phyloP scores from a whole-genome alignment of 1,284 basidiomycete genomes.

The Ustilago nuda region DNA sequence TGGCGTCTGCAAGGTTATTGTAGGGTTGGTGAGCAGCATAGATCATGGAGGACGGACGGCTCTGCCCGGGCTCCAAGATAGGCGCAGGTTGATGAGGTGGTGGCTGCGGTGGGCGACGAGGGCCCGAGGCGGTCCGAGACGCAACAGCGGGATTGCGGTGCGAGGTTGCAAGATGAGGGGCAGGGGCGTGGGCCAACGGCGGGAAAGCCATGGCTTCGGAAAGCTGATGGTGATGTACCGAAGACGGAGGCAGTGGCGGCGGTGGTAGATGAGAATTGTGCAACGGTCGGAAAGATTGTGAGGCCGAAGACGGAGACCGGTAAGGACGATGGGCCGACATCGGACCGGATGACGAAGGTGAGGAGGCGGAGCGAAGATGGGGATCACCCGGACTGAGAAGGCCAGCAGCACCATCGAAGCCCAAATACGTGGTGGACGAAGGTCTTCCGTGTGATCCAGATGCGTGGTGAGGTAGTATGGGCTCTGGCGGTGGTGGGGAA shows the following conservation, averaged over 20 bases:
- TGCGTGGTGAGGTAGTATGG: constrained; percentile 5
- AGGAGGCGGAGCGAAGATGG: constrained; percentile 20
- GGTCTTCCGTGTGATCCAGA: constrained; percentile 19
- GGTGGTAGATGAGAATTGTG: constrained; percentile 25
- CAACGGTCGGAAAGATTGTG: constrained; percentile 19
- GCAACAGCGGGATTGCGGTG: background rate
- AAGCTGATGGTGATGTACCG: constrained; percentile 6
- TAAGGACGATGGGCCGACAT: constrained; percentile 5
- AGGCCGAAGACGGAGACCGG: constrained; percentile 21
- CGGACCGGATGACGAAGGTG: constrained; percentile 9
- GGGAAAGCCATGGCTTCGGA: background rate
- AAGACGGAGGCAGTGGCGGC: constrained; percentile 9
- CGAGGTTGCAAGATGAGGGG: constrained; percentile 8
- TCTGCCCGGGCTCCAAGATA: constrained; percentile 35
- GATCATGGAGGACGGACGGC: constrained; percentile 32
- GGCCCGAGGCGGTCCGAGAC: background rate
- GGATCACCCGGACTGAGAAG: constrained; percentile 42
- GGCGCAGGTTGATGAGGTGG: background rate
- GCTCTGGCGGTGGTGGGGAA: constrained; percentile 5
- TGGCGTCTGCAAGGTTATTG: background rate
- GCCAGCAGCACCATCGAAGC: constrained; percentile 46
- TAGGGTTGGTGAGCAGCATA: constrained; percentile 23
- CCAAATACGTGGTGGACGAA: constrained; percentile 47
- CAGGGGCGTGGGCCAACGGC: constrained; percentile 8
- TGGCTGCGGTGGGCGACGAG: background rate